Conservation (phyloP, 768 basidiomycete species). For the Rhizopogon vesiculosus region DNA sequence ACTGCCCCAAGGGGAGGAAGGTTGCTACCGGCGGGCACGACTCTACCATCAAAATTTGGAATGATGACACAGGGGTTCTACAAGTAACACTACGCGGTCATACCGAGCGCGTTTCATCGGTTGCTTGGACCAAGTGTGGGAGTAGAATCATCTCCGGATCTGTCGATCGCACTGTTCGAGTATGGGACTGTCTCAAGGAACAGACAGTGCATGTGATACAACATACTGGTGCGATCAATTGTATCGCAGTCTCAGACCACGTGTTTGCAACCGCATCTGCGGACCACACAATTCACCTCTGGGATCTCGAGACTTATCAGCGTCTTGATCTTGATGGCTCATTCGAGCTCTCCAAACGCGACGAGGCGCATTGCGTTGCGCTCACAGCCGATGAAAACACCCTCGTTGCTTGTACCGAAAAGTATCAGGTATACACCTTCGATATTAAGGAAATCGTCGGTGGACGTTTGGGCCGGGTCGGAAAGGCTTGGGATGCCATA, state of each 20-base stretch:
- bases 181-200: not conserved
- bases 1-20: constrained; percentile 13
- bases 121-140: not conserved
- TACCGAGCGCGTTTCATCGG: not conserved
- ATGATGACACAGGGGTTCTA: not conserved
- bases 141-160: constrained; percentile 1
- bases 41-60: constrained; percentile 17
- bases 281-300: not conserved
- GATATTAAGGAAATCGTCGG: not conserved
- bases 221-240: not conserved
- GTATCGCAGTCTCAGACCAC: not conserved
- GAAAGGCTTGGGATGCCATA: not conserved
- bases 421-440: not conserved
- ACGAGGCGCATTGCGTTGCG: not conserved
- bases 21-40: constrained; percentile 18
- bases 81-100: not conserved
- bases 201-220: no score
- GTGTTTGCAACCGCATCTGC: not conserved
- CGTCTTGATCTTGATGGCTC: not conserved
- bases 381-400: not conserved
- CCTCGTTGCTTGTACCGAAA: not conserved
- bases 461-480: no score
- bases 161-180: not conserved
- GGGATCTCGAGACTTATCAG: not conserved
- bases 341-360: not conserved